Evolutionary conservation across 163 green algal genomes (phyloP).

Genomic region (Volvox carteri): DNA sequence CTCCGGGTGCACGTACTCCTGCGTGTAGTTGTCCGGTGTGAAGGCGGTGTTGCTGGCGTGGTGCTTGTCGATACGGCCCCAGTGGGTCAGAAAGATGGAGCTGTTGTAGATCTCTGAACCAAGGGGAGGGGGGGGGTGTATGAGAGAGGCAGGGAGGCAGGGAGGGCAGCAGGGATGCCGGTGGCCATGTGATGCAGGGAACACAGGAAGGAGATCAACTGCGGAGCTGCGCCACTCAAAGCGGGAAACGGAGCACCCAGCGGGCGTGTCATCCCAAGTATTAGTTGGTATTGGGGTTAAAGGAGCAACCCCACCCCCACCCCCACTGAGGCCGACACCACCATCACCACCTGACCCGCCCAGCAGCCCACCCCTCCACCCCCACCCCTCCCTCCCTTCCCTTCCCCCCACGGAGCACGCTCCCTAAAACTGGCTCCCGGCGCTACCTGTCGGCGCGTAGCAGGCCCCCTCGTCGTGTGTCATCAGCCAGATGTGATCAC

Average conservation of each 20-base stretch:
- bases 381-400: no score
- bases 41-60: conserved; percentile 62
- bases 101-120: conserved; percentile 65
- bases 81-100: conserved; percentile 77
- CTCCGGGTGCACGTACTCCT: conserved; percentile 40
- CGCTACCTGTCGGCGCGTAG: conserved; percentile 71
- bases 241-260: no score
- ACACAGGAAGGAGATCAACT: background rate
- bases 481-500: conserved; percentile 79
- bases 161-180: background rate
- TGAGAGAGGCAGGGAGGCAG: background rate
- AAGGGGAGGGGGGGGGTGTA: background rate
- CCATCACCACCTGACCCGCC: background rate
- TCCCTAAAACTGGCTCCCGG: no score
- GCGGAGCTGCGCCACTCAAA: background rate
- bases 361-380: background rate
- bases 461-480: conserved; percentile 79
- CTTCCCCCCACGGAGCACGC: no score
- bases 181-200: background rate
- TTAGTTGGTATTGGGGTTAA: no score
- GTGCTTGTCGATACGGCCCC: conserved; percentile 65
- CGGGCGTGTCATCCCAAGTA: no score
- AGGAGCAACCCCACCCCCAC: no score
- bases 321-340: no score
- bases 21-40: conserved; percentile 63